phyloP scores from a whole-genome alignment of 345 rosid species.

The Eucalyptus grandis region DNA sequence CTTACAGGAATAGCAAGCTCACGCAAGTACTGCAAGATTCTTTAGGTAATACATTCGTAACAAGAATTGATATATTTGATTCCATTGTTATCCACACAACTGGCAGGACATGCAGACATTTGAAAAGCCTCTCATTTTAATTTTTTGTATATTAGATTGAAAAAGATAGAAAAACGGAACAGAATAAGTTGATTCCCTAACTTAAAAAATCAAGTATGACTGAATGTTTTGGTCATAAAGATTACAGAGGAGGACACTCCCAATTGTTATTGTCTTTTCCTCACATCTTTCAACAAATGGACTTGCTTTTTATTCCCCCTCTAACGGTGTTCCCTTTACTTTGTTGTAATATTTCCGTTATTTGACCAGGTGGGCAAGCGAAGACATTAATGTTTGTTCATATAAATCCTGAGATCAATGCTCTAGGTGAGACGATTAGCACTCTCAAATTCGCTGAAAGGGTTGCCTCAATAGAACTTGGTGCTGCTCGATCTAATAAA shows the following conservation, averaged over 20 bases:
- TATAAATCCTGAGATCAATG: slow-evolving; percentile 75
- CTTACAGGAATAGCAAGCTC: slow-evolving; percentile 94
- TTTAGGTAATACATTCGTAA: slow-evolving; percentile 36
- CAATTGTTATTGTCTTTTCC: neutral
- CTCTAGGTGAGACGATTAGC: slow-evolving; percentile 86
- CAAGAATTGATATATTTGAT: neutral
- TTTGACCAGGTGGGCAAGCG: slow-evolving; percentile 79
- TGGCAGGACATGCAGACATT: neutral
- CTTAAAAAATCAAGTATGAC: neutral
- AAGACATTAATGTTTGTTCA: slow-evolving; percentile 96
- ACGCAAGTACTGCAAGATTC: slow-evolving; percentile 95
- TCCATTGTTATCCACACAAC: neutral
- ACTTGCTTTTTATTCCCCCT: neutral
- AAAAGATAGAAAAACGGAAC: neutral
- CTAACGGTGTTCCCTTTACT: neutral
- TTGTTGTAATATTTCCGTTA: neutral
- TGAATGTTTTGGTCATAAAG: neutral
- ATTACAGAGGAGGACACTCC: neutral
- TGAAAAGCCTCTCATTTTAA: neutral
- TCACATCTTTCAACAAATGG: neutral
- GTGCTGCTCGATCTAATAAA: slow-evolving; percentile 88
- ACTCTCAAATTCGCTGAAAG: slow-evolving; percentile 97
- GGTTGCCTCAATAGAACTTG: slow-evolving; percentile 89
- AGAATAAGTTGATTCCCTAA: neutral
- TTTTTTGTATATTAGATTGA: neutral